Conservation (phyloP, 495 filamentous ascomycete genomes). For the Sordaria brevicollis region DNA sequence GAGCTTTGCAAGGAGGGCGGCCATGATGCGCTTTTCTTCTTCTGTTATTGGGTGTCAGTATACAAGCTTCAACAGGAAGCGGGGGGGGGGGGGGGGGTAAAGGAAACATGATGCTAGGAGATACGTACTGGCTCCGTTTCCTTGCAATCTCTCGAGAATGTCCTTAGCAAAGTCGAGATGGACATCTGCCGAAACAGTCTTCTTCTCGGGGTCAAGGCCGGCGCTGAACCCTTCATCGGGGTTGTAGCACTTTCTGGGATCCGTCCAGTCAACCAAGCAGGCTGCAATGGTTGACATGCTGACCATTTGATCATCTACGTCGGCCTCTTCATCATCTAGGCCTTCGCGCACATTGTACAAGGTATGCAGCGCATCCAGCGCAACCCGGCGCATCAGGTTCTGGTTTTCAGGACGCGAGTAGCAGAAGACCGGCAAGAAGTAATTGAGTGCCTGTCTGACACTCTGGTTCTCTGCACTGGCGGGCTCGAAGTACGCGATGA, state of each 20-base stretch:
- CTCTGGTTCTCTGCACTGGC: slow-evolving; percentile 70
- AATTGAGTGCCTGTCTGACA: slow-evolving; percentile 82
- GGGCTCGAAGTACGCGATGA: slow-evolving; percentile 86
- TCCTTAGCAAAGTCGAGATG: slow-evolving; percentile 57
- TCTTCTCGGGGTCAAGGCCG: slow-evolving; percentile 43
- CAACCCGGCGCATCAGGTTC: slow-evolving; percentile 60
- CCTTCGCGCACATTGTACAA: slow-evolving; percentile 56
- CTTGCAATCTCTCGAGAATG: slow-evolving; percentile 47
- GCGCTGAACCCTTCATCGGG: slow-evolving; percentile 40
- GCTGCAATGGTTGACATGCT: slow-evolving; percentile 61
- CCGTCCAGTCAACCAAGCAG: slow-evolving; percentile 91
- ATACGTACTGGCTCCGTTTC: slow-evolving; percentile 50
- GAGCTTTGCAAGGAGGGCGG: slow-evolving; percentile 71
- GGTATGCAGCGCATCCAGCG: slow-evolving; percentile 57
- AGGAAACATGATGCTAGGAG: background rate
- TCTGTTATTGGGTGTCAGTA: slow-evolving; percentile 33
- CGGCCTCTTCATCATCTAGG: slow-evolving; percentile 67
- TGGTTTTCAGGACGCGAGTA: slow-evolving; percentile 74
- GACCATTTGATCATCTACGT: slow-evolving; percentile 73
- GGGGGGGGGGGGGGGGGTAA: slow-evolving; percentile 14
- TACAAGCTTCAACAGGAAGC: slow-evolving; percentile 10
- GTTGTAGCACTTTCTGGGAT: slow-evolving; percentile 75
- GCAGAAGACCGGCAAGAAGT: slow-evolving; percentile 94
- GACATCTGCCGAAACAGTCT: slow-evolving; percentile 51
- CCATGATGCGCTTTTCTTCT: slow-evolving; percentile 78